Evolutionary conservation across 352 stramenopile species (phyloP).

Genomic region (Pythium utonaiense): DNA sequence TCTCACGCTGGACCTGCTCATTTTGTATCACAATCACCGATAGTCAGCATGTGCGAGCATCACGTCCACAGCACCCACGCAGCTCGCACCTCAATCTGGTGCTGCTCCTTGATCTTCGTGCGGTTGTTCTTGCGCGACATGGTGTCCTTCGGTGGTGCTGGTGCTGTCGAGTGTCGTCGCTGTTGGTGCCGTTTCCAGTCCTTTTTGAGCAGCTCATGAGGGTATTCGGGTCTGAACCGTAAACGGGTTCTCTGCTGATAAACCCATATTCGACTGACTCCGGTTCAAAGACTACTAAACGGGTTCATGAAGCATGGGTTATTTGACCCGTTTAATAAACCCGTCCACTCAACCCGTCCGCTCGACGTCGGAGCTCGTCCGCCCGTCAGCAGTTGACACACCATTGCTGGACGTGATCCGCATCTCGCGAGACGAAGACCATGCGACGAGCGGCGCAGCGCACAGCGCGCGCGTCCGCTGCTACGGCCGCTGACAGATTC

Average conservation of each 20-base stretch:
- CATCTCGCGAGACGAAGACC: not conserved
- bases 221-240: not conserved
- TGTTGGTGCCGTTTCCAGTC: conserved; percentile 10
- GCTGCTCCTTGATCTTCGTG: conserved; percentile 32
- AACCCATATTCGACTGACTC: not conserved
- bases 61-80: not conserved
- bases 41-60: not conserved
- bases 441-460: conserved; percentile 15
- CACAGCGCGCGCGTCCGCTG: not conserved
- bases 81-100: conserved; percentile 31
- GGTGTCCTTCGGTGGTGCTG: not conserved
- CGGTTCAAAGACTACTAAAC: not conserved
- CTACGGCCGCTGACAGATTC: not conserved
- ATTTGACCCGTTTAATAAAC: not conserved
- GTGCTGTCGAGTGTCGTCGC: not conserved
- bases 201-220: not conserved
- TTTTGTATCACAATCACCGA: not conserved
- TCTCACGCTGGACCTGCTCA: conserved; percentile 23
- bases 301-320: not conserved
- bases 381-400: not conserved
- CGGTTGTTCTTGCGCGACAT: conserved; percentile 40
- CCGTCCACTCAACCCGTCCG: not conserved
- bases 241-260: not conserved
- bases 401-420: no score
- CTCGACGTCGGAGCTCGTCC: not conserved